Conservation (phyloP, 768 basidiomycete genomes). For the Boletus coccyginus region DNA sequence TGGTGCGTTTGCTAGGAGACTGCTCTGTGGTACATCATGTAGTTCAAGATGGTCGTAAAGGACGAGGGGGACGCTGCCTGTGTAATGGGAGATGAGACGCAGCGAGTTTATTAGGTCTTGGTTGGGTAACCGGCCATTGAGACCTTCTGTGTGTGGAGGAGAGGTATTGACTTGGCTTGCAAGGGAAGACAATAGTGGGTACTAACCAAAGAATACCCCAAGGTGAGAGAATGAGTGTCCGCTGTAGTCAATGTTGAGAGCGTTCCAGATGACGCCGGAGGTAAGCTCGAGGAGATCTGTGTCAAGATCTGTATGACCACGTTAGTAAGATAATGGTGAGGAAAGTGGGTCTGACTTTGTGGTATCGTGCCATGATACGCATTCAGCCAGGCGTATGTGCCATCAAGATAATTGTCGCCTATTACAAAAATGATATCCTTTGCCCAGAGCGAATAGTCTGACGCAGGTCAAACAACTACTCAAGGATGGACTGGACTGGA, state of each 20-base stretch:
- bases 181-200: background rate
- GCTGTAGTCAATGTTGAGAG: conserved; percentile 91
- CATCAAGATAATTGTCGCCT: conserved; percentile 85
- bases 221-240: conserved; percentile 96
- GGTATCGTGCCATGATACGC: conserved; percentile 74
- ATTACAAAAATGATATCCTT: conserved; percentile 91
- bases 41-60: conserved; percentile 76
- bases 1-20: conserved; percentile 46
- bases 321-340: background rate
- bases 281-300: conserved; percentile 59
- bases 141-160: conserved; percentile 62
- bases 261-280: conserved; percentile 94
- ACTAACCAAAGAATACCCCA: conserved; percentile 89
- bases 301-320: conserved; percentile 50
- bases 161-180: background rate
- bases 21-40: conserved; percentile 37
- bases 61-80: conserved; percentile 72
- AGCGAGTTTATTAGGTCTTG: conserved; percentile 92
- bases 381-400: conserved; percentile 89
- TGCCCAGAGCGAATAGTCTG: conserved; percentile 90
- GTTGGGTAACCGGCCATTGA: conserved; percentile 93
- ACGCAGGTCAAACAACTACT: conserved; percentile 3
- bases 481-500: background rate
- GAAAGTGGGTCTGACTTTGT: conserved; percentile 48
- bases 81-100: conserved; percentile 64